phyloP scores from a whole-genome alignment of 768 basidiomycete species.

The Mycena sanguinolenta region DNA sequence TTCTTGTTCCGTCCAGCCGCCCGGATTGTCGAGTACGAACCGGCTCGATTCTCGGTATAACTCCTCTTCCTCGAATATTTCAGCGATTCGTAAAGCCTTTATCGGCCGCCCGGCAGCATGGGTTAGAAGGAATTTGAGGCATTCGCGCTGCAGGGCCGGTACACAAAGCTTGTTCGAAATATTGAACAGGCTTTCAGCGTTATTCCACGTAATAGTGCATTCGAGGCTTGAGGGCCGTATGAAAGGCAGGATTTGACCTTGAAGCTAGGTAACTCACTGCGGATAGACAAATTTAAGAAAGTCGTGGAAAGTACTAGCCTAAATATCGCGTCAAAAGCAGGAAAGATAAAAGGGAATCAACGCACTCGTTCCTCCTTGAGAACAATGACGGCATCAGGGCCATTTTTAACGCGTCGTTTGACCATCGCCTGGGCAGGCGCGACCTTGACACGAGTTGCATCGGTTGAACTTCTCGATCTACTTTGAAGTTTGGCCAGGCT shows the following conservation, averaged over 20 bases:
- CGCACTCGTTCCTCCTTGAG: slow-evolving; percentile 89
- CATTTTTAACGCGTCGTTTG: slow-evolving; percentile 59
- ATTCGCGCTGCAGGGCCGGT: slow-evolving; percentile 83
- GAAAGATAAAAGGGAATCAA: slow-evolving; percentile 3
- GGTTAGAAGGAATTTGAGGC: slow-evolving; percentile 88
- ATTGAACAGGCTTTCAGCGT: slow-evolving; percentile 92
- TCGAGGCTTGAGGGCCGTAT: slow-evolving; percentile 67
- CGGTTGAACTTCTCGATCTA: slow-evolving; percentile 21
- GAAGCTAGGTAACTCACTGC: slow-evolving; percentile 67
- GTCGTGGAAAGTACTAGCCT: slow-evolving; percentile 92
- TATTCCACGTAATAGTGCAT: slow-evolving; percentile 96
- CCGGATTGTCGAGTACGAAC: slow-evolving; percentile 93
- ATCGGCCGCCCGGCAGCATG: slow-evolving; percentile 95
- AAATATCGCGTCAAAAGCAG: slow-evolving; percentile 3
- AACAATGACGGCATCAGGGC: slow-evolving; percentile 87
- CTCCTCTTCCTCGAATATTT: slow-evolving; percentile 91
- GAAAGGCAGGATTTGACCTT: not conserved
- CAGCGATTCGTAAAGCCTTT: slow-evolving; percentile 93
- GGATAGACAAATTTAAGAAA: slow-evolving; percentile 95
- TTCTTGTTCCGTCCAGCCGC: slow-evolving; percentile 86
- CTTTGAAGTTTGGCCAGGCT: slow-evolving; percentile 74
- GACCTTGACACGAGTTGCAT: slow-evolving; percentile 38
- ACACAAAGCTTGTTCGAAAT: slow-evolving; percentile 92
- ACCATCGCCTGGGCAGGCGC: slow-evolving; percentile 54
- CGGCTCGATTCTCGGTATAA: slow-evolving; percentile 92